Evolutionary conservation across 176 grass and related monocot genomes (phyloP).

Genomic region (Ampelocalamus luodianensis): DNA sequence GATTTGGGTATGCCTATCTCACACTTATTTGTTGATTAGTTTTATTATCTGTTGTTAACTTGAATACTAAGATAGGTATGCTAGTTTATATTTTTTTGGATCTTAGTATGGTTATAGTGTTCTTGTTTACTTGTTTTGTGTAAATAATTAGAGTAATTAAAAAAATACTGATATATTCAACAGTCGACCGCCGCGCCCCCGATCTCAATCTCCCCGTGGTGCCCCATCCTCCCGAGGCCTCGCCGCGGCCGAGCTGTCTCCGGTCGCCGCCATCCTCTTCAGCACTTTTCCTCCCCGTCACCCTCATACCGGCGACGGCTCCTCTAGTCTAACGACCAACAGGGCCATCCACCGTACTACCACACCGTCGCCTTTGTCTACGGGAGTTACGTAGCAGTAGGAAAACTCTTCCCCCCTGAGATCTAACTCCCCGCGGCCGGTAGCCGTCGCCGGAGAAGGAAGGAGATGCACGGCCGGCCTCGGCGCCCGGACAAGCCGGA

Average conservation of each 20-base stretch:
- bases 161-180: too few species aligned
- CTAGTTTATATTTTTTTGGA: too few species aligned
- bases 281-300: background rate
- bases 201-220: background rate
- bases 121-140: too few species aligned
- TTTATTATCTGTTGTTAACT: too few species aligned
- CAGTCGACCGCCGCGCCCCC: background rate
- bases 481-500: conserved; percentile 63
- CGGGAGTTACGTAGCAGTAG: background rate
- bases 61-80: too few species aligned
- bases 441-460: conserved; percentile 31
- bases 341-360: background rate
- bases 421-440: conserved; percentile 21
- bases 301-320: background rate
- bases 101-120: too few species aligned
- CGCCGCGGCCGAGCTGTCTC: background rate
- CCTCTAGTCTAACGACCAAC: background rate
- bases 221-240: background rate
- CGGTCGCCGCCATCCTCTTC: background rate
- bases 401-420: conserved; percentile 1
- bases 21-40: too few species aligned
- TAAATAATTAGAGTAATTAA: too few species aligned
- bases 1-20: too few species aligned
- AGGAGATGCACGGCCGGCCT: conserved; percentile 78
- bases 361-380: background rate